phyloP scores from a whole-genome alignment of 306 rosid genomes.

The Trifolium subterraneum region DNA sequence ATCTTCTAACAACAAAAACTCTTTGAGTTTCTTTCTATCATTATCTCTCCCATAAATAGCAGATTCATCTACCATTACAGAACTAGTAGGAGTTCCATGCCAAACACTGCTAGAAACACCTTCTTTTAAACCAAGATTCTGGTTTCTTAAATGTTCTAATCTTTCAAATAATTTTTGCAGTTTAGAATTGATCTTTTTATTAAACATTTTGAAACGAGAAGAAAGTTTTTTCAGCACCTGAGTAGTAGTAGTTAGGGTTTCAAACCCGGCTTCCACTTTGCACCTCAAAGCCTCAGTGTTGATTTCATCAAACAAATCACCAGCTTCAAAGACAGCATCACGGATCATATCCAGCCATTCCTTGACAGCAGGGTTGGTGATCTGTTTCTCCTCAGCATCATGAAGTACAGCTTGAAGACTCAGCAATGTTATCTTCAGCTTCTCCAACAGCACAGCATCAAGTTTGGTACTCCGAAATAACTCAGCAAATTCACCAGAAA shows the following conservation, averaged over 20 bases:
- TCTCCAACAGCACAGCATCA: background rate
- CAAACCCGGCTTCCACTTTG: background rate
- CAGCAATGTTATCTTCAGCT: slow-evolving; percentile 15
- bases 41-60: slow-evolving; percentile 8
- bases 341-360: slow-evolving; percentile 28
- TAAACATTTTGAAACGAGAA: slow-evolving; percentile 41
- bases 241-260: background rate
- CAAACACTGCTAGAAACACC: slow-evolving; percentile 5
- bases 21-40: slow-evolving; percentile 23
- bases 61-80: slow-evolving; percentile 14
- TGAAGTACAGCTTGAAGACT: slow-evolving; percentile 31
- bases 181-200: slow-evolving; percentile 40
- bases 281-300: slow-evolving; percentile 12
- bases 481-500: background rate
- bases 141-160: background rate
- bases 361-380: slow-evolving; percentile 4
- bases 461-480: background rate
- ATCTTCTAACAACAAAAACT: slow-evolving; percentile 26
- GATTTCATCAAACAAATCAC: slow-evolving; percentile 1
- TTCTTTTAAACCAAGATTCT: slow-evolving; percentile 17
- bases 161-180: slow-evolving; percentile 27
- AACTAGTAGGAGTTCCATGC: slow-evolving; percentile 22
- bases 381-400: slow-evolving; percentile 36
- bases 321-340: slow-evolving; percentile 32
- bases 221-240: slow-evolving; percentile 44